Evolutionary conservation across 2,329 filamentous ascomycete genomes (phyloP), one percentile per base, ranked within the genome.

Genomic region (Hypoxylon sp.): DNA sequence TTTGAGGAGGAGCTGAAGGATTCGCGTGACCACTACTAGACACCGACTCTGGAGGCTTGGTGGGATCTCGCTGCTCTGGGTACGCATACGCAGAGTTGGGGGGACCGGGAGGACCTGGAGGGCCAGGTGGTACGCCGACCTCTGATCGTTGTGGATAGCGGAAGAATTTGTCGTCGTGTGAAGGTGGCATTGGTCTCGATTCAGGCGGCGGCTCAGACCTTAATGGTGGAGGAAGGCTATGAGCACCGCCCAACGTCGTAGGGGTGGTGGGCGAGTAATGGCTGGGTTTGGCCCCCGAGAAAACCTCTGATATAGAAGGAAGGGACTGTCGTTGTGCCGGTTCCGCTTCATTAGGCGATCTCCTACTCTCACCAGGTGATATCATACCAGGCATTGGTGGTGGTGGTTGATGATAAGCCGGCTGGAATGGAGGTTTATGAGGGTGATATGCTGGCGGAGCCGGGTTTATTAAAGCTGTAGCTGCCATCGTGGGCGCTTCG

Each of bases 1-100:
- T 76, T 10, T 80, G 76, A n/a, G 80, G 79, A 3, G 77, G 76
- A 23, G 78, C 79, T 2, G 78, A 76, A 30, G 78, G 76, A 53
- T 72, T 73, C 11, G 73, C 23, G 45, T 77, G 75, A 17, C 52
- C 69, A 28, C 58, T 63, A 32, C 64, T 73, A 3, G 74, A 63
- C 28, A 68, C 36, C 0, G 70, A 51, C n/a, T 76, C 75, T 10
- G 72, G 64, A 34, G 72, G 69, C 41, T 76, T 77, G 1, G 62
- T 30, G 19, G 71, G 59, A 19, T 78, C 76, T 38, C 75, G 70
- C 48, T 73, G 75, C 14, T 77, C 76, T 38, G 72, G 51, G 43
- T 67, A 78, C 2, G 74, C 65, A 64, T 76, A 77, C 3, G 63
- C 50, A 5, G 76, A 72, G 30, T 52, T 71, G n/a, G 72, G 73